Base-by-base conservation (phyloP, 208 protist species). In the Trypanosoma cruzi region DNA sequence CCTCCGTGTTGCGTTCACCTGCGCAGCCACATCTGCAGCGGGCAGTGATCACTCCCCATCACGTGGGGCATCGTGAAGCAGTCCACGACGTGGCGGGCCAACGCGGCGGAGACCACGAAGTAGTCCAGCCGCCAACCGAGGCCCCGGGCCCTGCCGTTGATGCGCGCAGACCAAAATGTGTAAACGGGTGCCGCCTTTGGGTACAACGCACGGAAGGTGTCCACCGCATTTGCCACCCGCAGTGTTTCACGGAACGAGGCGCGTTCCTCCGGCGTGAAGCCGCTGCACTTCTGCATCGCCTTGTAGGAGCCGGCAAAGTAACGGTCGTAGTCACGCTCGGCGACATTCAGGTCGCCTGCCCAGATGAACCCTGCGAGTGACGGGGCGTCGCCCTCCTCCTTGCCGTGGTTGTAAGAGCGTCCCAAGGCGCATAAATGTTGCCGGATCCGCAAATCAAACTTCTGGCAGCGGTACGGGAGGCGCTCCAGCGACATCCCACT, bases 71-170 rank as follows among this genome's bases (percentile, higher is more conserved):
- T 93, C 14, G 90, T 75, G 64, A 89, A 96, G 71, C 80, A 90
- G 63, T 96, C 90, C 53, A 92, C 82, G 42, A 97, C 84, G 14
- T 63, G 71, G 32, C 73, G 60, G 36, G 79, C 68, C 22, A 98
- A 60, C 22, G 69, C 44, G 34, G 79, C 61, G 13, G 86, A 89
- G 28, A 95, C 76, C n/a, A 98, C 78, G 77, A 97, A 98, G 73
- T 98, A 98, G 74, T 98, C 96, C 24, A 98, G 55, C 28, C 96
- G 80, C 95, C 96, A 98, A 28, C 96, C 94, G 20, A 94, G 72
- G 24, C 84, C 84, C 64, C 89, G 80, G n/a, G 57, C 53, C 11
- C 86, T 63, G 0, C 77, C 79, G 59, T 93, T 90, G 40, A 88
- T 71, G 4, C 83, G 80, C 40, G 80, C 73, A 14, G 93, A 94